Evolutionary conservation across 106 monocot genomes (phyloP), one percentile per base, ranked within the genome.

Genomic region (Amphibolis antarctica): DNA sequence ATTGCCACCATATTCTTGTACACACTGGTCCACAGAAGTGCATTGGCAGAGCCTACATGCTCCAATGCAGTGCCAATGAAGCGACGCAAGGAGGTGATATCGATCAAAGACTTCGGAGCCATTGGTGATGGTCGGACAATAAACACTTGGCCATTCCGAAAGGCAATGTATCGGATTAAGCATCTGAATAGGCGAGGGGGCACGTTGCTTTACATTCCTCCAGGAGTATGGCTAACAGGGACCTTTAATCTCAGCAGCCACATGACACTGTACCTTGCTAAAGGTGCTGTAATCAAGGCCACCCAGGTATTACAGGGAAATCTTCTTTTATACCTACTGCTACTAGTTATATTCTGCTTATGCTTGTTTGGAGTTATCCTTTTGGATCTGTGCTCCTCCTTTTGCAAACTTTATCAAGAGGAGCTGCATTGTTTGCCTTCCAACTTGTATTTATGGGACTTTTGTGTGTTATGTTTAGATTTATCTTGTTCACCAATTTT

Each of bases 211-310:
- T 77, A 82, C 46, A 64, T 96, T 0, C 94, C 94, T 1, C 51
- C 74, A 7, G 94, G 94, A 1, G 74, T 84, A 9, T 96, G 86
- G 86, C 81, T 96, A 67, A 96, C 94, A 2, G 94, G 84, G 15
- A 74, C 70, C 74, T 89, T 96, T 76, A 86, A 89, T 62, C 76
- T 96, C 64, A 96, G 89, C 30, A 86, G 86, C 69, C 89, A 86
- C 73, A 96, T 96, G 94, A 96, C 94, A 14, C 75, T 96, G 12
- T 90, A 62, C 62, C 83, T 89, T 17, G 89, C 83, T 26, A 65
- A 62, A 21, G 89, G 78, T 9, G 89, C 94, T 10, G 75, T 90
- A 31, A 86, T 96, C 62, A 89, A 78, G 78, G 94, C 84, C 43
- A 57, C 62, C 5, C 79, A 89, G 89, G 94, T 89, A 60, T 31